Evolutionary conservation across 164 flowering plant species (phyloP), one percentile per base, ranked within the genome.

Genomic region (Tetrastigma voinierianum): DNA sequence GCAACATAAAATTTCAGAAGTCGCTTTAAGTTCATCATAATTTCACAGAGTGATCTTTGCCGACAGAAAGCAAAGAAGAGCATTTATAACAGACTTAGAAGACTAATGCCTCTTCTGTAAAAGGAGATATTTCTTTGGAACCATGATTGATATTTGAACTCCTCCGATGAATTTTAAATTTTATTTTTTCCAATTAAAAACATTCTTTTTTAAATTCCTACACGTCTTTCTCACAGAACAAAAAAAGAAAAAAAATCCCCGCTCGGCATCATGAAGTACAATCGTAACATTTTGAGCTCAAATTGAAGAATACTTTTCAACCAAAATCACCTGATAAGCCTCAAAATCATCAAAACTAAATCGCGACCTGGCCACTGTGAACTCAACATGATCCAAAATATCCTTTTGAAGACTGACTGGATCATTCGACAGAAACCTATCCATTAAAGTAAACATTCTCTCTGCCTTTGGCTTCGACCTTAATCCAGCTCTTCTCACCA

Each of bases 331-430:
- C 86, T 82, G 86, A 60, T 82, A 83, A 61, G 87, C 90, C 73
- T 83, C 90, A 67, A 86, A 86, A 80, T 86, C 90, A 64, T 86
- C 87, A 51, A 86, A 86, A 68, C 71, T 80, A 55, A 82, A 86
- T 24, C 86, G 74, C 2, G 87, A 82, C 63, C 87, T 72, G 0
- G 82, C 87, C 63, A 86, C 82, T 0, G 90, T 83, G 64, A 75
- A 83, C 73, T 83, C 87, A 19, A 86, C 87, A 47, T 86, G 90
- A 73, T 82, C 66, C 47, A 86, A 64, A 64, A 86, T 82, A 62
- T 80, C 83, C 79, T 78, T 78, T 70, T 86, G 87, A 49, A 85
- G 68, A 71, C 82, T n/a, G 15, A 76, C 43, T 10, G 87, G 76
- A 73, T 83, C 87, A 64, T 80, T 83, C 75, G 66, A 78, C 72